Conservation (phyloP, 78 protist genomes). For the Protostelium mycophagum region DNA sequence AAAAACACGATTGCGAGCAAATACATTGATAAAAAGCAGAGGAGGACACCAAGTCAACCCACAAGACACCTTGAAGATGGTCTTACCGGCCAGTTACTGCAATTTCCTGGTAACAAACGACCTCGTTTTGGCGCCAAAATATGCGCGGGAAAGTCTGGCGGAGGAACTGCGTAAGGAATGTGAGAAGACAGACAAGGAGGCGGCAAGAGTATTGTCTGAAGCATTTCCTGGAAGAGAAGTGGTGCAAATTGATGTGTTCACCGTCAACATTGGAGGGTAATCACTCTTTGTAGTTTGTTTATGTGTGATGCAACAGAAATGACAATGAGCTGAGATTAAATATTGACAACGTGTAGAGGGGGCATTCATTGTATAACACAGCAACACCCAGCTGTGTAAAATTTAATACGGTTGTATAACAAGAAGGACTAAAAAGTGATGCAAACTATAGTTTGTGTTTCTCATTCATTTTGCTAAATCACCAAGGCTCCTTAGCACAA, state of each 20-base stretch:
- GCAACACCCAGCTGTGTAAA: conserved; percentile 27
- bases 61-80: not conserved
- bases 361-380: conserved; percentile 27
- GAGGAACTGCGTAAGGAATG: conserved; percentile 3
- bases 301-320: not conserved
- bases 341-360: too few species aligned
- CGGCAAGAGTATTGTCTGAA: not conserved
- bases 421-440: too few species aligned
- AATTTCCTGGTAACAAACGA: conserved; percentile 22
- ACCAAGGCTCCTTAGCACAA: too few species aligned
- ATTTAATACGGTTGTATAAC: too few species aligned
- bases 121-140: conserved; percentile 6
- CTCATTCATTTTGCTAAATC: too few species aligned
- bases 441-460: too few species aligned
- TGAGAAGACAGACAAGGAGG: conserved; percentile 4
- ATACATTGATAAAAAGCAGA: too few species aligned
- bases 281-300: too few species aligned
- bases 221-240: conserved; percentile 11
- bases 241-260: not conserved
- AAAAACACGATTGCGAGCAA: too few species aligned
- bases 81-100: conserved; percentile 24
- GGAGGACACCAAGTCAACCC: not conserved
- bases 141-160: not conserved
- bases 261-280: not conserved
- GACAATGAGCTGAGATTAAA: not conserved